Base-by-base conservation (phyloP, 2,329 filamentous ascomycete genomes). In the Nigrospora osmanthi region DNA sequence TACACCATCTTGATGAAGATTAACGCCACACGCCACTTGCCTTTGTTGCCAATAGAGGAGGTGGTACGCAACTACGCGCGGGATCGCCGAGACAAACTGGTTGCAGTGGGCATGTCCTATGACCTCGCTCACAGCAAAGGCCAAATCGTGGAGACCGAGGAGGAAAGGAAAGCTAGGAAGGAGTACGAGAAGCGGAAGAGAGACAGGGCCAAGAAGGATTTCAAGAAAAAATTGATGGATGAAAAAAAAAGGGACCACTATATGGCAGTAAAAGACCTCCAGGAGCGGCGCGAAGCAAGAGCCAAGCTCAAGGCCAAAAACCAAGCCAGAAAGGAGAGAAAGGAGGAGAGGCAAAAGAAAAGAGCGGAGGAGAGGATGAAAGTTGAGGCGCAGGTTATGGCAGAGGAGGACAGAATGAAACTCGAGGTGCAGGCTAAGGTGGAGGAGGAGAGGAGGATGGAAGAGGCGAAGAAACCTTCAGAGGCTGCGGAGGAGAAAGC, bases 1-100 rank as follows among this genome's bases (percentile, higher is more conserved):
- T 94, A 94, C 63, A 80, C 78, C 7, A 79, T 94, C 5, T 72
- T 88, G 17, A 76, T 91, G 61, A 89, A 87, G 58, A 75, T 93
- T 47, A 81, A 82, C 9, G 85, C 85, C 2, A 75, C 73, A 15
- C 77, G 83, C n/a, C 59, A 72, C 23, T 65, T 73, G 10, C 63
- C 68, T 1, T 71, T 66, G 1, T 44, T 69, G 23, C 66, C 69
- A 1, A 76, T 85, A 14, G 83, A 89, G 50, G 76, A 88, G 34
- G 80, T 85, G 2, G 78, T 91, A 19, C 76, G 79, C 41, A 69
- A 73, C 9, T 78, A 81, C 45, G 85, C 81, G 45, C 77, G 78
- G 43, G 69, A 69, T 2, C 68, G 75, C 6, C 63, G 87, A 23
- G 85, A 89, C 54, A 94, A 94, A 62, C 73, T 94, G 2, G 72